phyloP scores from a whole-genome alignment of 208 protist species.

The Crithidia sp. region DNA sequence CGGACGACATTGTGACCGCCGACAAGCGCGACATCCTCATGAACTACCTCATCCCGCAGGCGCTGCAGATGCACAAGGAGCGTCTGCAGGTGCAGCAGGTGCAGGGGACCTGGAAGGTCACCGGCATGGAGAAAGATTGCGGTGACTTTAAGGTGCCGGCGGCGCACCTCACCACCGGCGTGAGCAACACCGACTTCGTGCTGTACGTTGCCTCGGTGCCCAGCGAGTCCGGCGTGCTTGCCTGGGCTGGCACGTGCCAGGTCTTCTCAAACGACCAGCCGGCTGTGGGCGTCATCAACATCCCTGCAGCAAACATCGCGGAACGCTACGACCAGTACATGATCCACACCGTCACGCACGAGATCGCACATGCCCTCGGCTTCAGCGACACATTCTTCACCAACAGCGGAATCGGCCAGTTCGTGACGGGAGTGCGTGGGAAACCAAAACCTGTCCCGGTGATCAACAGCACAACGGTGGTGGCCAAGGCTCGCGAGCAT shows the following conservation, averaged over 20 bases:
- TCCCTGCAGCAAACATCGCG: conserved; percentile 44
- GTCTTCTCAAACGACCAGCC: conserved; percentile 23
- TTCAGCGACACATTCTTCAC: conserved; percentile 42
- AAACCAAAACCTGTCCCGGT: conserved; percentile 26
- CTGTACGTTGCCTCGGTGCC: conserved; percentile 68
- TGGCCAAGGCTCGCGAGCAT: conserved; percentile 46
- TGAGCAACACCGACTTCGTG: conserved; percentile 60
- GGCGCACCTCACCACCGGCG: conserved; percentile 40
- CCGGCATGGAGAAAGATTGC: background rate
- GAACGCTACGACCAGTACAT: background rate
- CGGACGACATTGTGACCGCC: conserved; percentile 37
- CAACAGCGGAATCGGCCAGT: background rate
- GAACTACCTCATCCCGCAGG: conserved; percentile 41
- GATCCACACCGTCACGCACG: conserved; percentile 61
- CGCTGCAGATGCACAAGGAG: conserved; percentile 55
- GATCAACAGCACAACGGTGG: conserved; percentile 41
- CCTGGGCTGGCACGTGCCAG: conserved; percentile 61
- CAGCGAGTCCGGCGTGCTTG: conserved; percentile 1
- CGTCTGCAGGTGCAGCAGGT: conserved; percentile 50
- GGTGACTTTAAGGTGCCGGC: conserved; percentile 15
- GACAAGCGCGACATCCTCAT: conserved; percentile 40
- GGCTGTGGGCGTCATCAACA: conserved; percentile 57
- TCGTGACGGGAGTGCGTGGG: conserved; percentile 31
- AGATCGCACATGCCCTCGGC: conserved; percentile 89
- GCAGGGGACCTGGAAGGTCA: conserved; percentile 22